Base-by-base conservation (phyloP, 768 basidiomycete genomes). In the Suillus subalutaceus region DNA sequence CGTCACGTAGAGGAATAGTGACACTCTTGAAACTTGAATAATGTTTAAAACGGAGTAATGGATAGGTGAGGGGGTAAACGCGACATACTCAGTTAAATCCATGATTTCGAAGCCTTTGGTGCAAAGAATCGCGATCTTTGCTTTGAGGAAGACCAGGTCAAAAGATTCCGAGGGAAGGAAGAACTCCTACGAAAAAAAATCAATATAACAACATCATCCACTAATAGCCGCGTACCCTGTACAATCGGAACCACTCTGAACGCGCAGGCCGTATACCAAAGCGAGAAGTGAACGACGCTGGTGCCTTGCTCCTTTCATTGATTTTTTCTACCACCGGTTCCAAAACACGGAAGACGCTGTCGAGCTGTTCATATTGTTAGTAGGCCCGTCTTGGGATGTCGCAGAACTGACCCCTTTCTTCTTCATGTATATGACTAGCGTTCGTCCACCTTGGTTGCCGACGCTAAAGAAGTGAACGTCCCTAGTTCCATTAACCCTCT, bases 401-500 rank as follows among this genome's bases (percentile, higher is more conserved):
- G 10, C 12, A n/a, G 18, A 4, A 74, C 85, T 43, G 69, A 88
- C 88, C 52, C 93, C 93, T 80, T 96, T 96, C 78, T 92, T 93
- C 84, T 96, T 96, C 91, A 97, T 96, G 75, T 93, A 97, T 52
- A 97, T 89, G 32, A 99, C 90, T 26, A 99, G 81, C 0, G 96
- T 97, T 7, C 97, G 88, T 15, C 91, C 91, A 59, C 90, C 88
- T 23, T 98, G 83, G 59, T 86, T 90, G 6, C 97, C 97, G 32
- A 97, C 94, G 71, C 91, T 92, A 82, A 99, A 99, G 82, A 97
- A 99, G 68, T 94, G 90, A 12, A 99, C 94, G 68, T 98, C 96
- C 74, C 92, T 92, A 46, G 88, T 92, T 0, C 93, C 92, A 72
- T 91, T 94, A 46, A 98, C 83, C 69, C 96, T 92, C 75, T 98